Conservation (phyloP, 2,329 filamentous ascomycete genomes). For the Xylaria sp. region DNA sequence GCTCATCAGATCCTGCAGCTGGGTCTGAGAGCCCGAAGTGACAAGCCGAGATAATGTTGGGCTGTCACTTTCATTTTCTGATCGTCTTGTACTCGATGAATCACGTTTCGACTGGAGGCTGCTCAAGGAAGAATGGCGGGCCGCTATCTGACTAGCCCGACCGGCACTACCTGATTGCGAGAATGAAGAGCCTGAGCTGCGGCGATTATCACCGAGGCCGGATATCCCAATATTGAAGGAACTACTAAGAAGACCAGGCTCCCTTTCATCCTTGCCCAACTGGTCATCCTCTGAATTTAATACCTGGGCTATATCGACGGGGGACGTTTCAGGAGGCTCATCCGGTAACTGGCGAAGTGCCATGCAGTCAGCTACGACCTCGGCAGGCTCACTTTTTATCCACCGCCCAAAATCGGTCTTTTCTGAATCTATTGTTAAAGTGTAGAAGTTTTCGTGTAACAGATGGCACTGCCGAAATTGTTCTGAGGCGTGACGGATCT, state of each 20-base stretch:
- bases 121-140: constrained; percentile 62
- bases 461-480: constrained; percentile 78
- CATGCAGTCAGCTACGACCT: constrained; percentile 84
- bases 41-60: constrained; percentile 68
- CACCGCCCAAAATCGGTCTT: constrained; percentile 80
- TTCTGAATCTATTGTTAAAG: constrained; percentile 81
- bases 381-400: constrained; percentile 82
- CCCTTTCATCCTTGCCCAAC: constrained; percentile 50
- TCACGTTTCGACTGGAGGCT: constrained; percentile 63
- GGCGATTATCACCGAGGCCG: constrained; percentile 59
- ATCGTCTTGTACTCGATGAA: constrained; percentile 56
- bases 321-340: constrained; percentile 33
- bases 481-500: constrained; percentile 81
- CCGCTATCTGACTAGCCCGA: constrained; percentile 52
- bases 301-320: constrained; percentile 41
- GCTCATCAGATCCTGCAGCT: constrained; percentile 69
- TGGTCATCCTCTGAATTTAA: constrained; percentile 46
- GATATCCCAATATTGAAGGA: constrained; percentile 46
- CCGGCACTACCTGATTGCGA: constrained; percentile 57
- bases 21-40: constrained; percentile 63
- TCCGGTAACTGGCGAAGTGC: constrained; percentile 64
- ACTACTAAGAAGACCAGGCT: constrained; percentile 56
- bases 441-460: constrained; percentile 87
- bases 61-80: constrained; percentile 64
- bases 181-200: constrained; percentile 64